Evolutionary conservation across 345 rosid species (phyloP), one percentile per base, ranked within the genome.

Genomic region (Corymbia maculata): DNA sequence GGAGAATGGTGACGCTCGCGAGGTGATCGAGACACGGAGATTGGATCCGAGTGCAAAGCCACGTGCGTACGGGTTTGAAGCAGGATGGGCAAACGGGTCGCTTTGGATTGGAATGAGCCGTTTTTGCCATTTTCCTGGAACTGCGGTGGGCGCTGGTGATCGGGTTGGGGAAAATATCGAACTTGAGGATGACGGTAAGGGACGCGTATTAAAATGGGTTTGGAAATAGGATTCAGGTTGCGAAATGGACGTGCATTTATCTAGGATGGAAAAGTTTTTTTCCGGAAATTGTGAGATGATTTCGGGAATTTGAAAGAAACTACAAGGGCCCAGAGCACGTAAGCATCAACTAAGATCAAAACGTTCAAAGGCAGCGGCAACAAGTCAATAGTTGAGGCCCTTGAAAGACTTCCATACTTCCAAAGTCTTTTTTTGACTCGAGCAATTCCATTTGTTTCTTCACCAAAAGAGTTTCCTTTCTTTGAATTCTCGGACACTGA

Each of bases 1-100:
- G 98, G 82, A 97, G 98, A 52, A 97, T 93, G 89, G 96, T 95
- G 50, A 97, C 90, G 87, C 91, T 92, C 30, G 95, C 95, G 89
- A 93, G 91, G 85, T 94, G 96, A 30, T 96, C 42, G 42, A 36
- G 42, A 36, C 42, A 4, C 42, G 42, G 42, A 36, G 42, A 36
- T 36, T 36, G 42, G 42, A 36, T 36, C 42, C 42, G 42, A 36
- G 42, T 36, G 42, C 95, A 96, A 91, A 97, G 94, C 89, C 98
- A 95, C 90, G 94, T 90, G 61, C 91, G 92, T 30, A 45, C 70
- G 36, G 99, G 98, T 91, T 95, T 96, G 86, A 94, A 90, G 92
- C 98, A 97, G 52, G 90, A 85, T 16, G 93, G 92, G 91, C 99
- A 97, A 66, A 90, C 92, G 90, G 96, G 92, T 92, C 98, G 90